Base-by-base conservation (phyloP, 2,329 filamentous ascomycete species). In the Didymella pomorum region DNA sequence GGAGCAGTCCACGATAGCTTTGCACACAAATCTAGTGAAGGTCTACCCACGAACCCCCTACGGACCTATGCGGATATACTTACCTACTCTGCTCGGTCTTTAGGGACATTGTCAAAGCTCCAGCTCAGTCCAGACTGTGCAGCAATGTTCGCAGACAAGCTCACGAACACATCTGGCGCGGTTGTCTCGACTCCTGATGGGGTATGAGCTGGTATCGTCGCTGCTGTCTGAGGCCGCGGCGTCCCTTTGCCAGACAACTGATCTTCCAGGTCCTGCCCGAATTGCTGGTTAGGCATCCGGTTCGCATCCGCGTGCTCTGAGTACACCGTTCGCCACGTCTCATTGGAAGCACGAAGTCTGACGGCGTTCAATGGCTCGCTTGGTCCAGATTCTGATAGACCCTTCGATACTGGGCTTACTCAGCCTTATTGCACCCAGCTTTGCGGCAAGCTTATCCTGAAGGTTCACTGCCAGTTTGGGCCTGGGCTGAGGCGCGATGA, bases 371-470 rank as follows among this genome's bases (percentile, higher is more conserved):
- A 14, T 3, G 10, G 2, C 18, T 33, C 33, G 41, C 18, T 20
- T 4, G n/a, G 12, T 4, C n/a, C n/a, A 3, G 8, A 10, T 48
- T 26, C 44, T 43, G 26, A 16, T 7, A 4, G 20, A 21, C 18
- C 37, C 6, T n/a, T 28, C 16, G 11, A 14, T 20, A 9, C 8
- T 23, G 5, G 29, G 16, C 21, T 31, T 18, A 4, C 9, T 21
- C n/a, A 57, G 10, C 1, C 25, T 23, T n/a, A 37, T 10, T 6
- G 14, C 11, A 3, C 33, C n/a, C 4, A 48, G 12, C 43, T 33
- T 50, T 4, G 31, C 45, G 4, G 39, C n/a, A 9, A 58, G 39
- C n/a, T 53, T 45, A 4, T 44, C 39, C 7, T 54, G 50, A 10
- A 58, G 35, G 16, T 42, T 31, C 3, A 8, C 26, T 5, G 39